Percentiles rank a stretch among this genome's conserved stretches.
phyloP scores from a whole-genome alignment of 2,329 filamentous ascomycete genomes.

The Madurella mycetomatis region DNA sequence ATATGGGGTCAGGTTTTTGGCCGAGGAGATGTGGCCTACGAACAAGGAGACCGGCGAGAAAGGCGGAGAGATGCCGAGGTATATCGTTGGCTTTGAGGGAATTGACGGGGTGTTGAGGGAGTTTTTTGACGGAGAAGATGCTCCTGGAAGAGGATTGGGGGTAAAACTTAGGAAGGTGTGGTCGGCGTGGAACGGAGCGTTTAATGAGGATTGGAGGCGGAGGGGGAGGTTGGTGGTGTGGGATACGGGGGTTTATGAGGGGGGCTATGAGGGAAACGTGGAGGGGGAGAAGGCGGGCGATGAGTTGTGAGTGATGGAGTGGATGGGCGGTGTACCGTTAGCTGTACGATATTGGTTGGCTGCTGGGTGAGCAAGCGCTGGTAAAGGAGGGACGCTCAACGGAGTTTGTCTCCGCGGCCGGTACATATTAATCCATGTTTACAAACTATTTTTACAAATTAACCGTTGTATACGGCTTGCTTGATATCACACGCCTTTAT shows the following conservation, averaged over 20 bases:
- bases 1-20: conserved; percentile 47
- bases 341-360: not conserved
- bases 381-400: too few relatives aligned
- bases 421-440: too few relatives aligned
- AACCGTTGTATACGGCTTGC: too few relatives aligned
- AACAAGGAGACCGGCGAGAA: not conserved
- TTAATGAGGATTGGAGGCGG: conserved; percentile 58
- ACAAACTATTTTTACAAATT: too few relatives aligned
- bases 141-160: conserved; percentile 32
- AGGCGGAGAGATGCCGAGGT: conserved; percentile 45
- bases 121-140: conserved; percentile 39
- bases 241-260: conserved; percentile 43
- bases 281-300: not conserved
- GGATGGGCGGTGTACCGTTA: not conserved
- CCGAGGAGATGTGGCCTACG: conserved; percentile 45
- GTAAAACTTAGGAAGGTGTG: conserved; percentile 47
- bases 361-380: too few relatives aligned
- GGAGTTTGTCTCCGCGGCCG: too few relatives aligned
- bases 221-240: conserved; percentile 56
- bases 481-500: conserved; percentile 23
- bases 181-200: conserved; percentile 56
- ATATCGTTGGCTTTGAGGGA: conserved; percentile 58
- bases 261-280: not conserved
- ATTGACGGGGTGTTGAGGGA: conserved; percentile 44
- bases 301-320: not conserved